These are phyloP conservation scores for Paspalum notatum DNA, from an alignment of 176 grass and related monocot species.

Conservation along the genomic window DNA sequence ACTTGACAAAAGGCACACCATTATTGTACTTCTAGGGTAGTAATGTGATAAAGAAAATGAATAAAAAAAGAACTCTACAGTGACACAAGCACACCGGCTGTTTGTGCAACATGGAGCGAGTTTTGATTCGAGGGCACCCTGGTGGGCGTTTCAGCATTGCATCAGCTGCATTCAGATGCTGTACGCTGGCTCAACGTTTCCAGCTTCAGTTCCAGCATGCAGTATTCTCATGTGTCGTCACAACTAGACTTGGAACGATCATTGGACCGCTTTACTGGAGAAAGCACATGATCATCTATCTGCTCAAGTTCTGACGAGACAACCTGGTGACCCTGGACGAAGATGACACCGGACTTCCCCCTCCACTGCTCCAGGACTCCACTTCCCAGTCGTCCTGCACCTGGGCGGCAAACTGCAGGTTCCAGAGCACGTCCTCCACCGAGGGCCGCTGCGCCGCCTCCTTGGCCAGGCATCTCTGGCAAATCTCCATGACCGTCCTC, in stretches of 20 bases:
- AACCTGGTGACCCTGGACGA: constrained; percentile 47
- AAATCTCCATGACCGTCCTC: constrained; percentile 85
- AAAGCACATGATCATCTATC: constrained; percentile 19
- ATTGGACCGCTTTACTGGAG: not conserved
- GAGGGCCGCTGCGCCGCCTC: constrained; percentile 79
- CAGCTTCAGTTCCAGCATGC: not conserved
- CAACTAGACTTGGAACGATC: not conserved
- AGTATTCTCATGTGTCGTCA: not conserved
- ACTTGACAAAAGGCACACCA: not conserved
- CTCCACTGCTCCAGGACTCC: constrained; percentile 65
- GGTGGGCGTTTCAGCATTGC: not conserved
- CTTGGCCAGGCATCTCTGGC: constrained; percentile 82
- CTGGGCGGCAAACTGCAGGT: constrained; percentile 94
- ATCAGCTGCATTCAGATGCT: constrained; percentile 1
- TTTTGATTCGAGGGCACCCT: not conserved
- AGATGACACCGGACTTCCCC: constrained; percentile 56
- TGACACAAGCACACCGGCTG: not conserved
- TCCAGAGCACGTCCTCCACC: constrained; percentile 93
- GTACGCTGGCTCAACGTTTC: not conserved
- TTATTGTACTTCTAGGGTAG: constrained; percentile 25
- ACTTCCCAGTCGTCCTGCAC: constrained; percentile 77
- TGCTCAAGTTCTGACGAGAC: constrained; percentile 30
- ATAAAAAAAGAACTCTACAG: not conserved
- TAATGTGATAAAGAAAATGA: not conserved
- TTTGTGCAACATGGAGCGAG: not conserved